These are phyloP conservation scores for Nyctanthes arbortristis DNA, from an alignment of 257 asterid genomes.

Conservation along the genomic window DNA sequence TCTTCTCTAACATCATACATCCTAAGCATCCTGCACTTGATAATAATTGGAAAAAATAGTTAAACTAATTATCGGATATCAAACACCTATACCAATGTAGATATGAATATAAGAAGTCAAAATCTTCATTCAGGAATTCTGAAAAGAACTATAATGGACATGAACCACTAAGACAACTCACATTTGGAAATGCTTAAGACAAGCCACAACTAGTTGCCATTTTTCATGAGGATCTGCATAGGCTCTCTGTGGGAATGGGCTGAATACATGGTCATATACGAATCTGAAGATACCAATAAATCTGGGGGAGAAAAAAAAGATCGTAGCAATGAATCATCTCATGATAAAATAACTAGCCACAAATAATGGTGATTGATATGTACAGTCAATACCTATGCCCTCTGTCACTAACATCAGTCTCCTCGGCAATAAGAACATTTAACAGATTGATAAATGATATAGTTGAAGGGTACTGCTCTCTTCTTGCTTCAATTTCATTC, in stretches of 20 bases:
- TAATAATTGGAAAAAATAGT: slow-evolving; percentile 22
- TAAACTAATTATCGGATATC: slow-evolving; percentile 15
- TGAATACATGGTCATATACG: slow-evolving; percentile 87
- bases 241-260: slow-evolving; percentile 98
- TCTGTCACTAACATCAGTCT: slow-evolving; percentile 76
- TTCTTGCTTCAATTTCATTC: slow-evolving; percentile 95
- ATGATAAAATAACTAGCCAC: slow-evolving; percentile 7
- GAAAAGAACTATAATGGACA: slow-evolving; percentile 27
- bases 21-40: slow-evolving; percentile 77
- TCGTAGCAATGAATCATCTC: slow-evolving; percentile 19
- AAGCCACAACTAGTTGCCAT: slow-evolving; percentile 90
- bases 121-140: slow-evolving; percentile 11
- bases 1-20: slow-evolving; percentile 83
- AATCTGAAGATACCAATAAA: slow-evolving; percentile 95
- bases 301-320: slow-evolving; percentile 52
- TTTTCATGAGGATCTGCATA: slow-evolving; percentile 89
- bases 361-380: not conserved
- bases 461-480: slow-evolving; percentile 96
- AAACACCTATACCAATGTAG: not conserved
- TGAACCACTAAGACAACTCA: slow-evolving; percentile 36
- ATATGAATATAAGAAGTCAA: not conserved
- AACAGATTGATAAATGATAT: slow-evolving; percentile 79
- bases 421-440: slow-evolving; percentile 86
- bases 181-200: slow-evolving; percentile 89
- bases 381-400: slow-evolving; percentile 74